Percentiles rank a stretch among this genome's conserved stretches.
Evolutionary conservation across 2,329 filamentous ascomycete genomes (phyloP).

Genomic region (Akanthomyces muscarius): DNA sequence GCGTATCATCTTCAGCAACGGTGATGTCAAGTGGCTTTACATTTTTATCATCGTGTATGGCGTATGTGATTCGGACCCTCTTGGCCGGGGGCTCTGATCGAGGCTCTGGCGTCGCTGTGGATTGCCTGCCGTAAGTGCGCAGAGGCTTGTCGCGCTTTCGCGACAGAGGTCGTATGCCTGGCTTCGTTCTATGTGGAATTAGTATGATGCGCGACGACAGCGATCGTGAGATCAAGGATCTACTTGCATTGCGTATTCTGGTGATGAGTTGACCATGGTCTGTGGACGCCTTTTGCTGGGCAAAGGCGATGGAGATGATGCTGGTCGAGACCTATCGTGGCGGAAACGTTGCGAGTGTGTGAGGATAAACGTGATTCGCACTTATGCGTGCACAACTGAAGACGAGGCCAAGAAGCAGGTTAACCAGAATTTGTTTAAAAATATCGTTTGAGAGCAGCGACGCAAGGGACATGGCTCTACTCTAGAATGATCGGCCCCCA

Average conservation of each 20-base stretch:
- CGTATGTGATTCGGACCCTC: slow-evolving; percentile 13
- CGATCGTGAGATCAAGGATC: neutral
- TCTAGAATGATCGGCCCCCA: neutral
- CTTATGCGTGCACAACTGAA: too few species aligned
- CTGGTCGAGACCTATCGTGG: neutral
- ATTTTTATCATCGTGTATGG: neutral
- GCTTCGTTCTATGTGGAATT: slow-evolving; percentile 30
- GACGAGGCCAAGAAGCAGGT: neutral
- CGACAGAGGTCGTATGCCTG: slow-evolving; percentile 22
- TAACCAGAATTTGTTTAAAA: neutral
- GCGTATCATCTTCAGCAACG: neutral
- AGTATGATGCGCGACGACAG: slow-evolving; percentile 5
- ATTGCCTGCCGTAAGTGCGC: slow-evolving; percentile 39
- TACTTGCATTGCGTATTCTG: slow-evolving; percentile 30
- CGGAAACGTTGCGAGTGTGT: neutral
- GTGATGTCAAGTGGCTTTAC: slow-evolving; percentile 7
- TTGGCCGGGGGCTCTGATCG: slow-evolving; percentile 29
- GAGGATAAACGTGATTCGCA: neutral
- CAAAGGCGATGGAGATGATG: neutral
- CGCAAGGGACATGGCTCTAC: neutral
- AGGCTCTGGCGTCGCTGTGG: slow-evolving; percentile 24
- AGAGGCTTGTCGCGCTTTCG: slow-evolving; percentile 33
- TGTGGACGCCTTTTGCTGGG: neutral
- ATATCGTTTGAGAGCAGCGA: slow-evolving; percentile 4
- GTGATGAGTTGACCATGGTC: slow-evolving; percentile 25